Conservation (phyloP, 352 stramenopile genomes). For the Pythium graminicola region DNA sequence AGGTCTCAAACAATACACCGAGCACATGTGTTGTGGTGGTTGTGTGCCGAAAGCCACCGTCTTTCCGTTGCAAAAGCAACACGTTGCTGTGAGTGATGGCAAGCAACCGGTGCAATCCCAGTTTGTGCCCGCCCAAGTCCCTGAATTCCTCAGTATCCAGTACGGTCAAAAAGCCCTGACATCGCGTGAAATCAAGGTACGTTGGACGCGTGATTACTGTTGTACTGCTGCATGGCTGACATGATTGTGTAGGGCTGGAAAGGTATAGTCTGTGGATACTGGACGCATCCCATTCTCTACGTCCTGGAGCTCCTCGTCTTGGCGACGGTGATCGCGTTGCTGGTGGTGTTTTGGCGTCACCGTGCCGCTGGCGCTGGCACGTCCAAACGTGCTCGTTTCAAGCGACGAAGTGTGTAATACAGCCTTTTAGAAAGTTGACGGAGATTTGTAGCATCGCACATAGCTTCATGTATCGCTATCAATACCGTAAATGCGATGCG, state of each 20-base stretch:
- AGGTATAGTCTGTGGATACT: conserved; percentile 68
- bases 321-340: conserved; percentile 26
- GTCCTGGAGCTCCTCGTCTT: conserved; percentile 43
- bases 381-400: conserved; percentile 23
- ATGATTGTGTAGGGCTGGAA: conserved; percentile 54
- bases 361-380: not conserved
- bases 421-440: too few species aligned
- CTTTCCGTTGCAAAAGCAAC: conserved; percentile 48
- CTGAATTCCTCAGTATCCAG: conserved; percentile 63
- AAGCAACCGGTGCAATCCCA: conserved; percentile 40
- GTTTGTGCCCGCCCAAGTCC: conserved; percentile 43
- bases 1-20: conserved; percentile 47
- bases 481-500: too few species aligned
- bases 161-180: conserved; percentile 49
- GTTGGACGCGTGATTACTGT: too few species aligned
- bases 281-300: conserved; percentile 62
- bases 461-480: too few species aligned
- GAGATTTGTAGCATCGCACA: not conserved
- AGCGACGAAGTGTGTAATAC: conserved; percentile 40
- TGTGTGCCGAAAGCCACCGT: conserved; percentile 54
- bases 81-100: conserved; percentile 44
- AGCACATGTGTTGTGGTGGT: conserved; percentile 71
- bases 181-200: conserved; percentile 73
- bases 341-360: conserved; percentile 37
- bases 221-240: too few species aligned